Base-by-base conservation (phyloP, 1,284 basidiomycete genomes). In the Papiliotrema fonsecae region DNA sequence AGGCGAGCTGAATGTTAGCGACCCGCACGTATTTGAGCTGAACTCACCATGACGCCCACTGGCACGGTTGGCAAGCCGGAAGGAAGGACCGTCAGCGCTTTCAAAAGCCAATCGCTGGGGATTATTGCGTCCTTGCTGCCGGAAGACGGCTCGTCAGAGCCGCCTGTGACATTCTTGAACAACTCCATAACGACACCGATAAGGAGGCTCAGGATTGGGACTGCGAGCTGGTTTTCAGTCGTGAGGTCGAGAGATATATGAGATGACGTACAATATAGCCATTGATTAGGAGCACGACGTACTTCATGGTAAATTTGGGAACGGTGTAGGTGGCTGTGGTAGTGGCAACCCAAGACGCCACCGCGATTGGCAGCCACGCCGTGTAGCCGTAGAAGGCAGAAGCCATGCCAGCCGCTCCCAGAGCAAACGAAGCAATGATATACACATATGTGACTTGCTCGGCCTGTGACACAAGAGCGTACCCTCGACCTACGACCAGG, bases 201-300 rank as follows among this genome's bases (percentile, higher is more conserved):
- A 18, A 40, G 7, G 35, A 18, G 11, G 19, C 35, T 37, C 35
- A 37, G 18, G 35, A 37, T 9, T 9, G 18, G 10, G 19, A 11
- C 7, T 9, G 19, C 10, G 7, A 37, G 10, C 35, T 37, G 19
- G 11, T 19, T 19, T 7, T 37, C 35, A 37, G 19, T 18, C 9
- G 13, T 37, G 36, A 9, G 11, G 7, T 9, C 19, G 18, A 37
- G 36, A 7, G 36, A 7, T 19, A 21, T 9, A 18, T 9, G 11
- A 37, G 10, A 10, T 6, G 24, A 46, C 44, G 37, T 24, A 46
- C 44, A 10, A 46, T 4, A 22, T 46, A 46, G 9, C 32, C 34
- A 38, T 46, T 46, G 27, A 46, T 11, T 4, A 46, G 4, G 6
- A 37, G 4, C 5, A 46, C 11, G 22, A 31, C 19, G n/a, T 38